Evolutionary conservation across 208 protist genomes (phyloP).

Genomic region (Strigomonas galati): DNA sequence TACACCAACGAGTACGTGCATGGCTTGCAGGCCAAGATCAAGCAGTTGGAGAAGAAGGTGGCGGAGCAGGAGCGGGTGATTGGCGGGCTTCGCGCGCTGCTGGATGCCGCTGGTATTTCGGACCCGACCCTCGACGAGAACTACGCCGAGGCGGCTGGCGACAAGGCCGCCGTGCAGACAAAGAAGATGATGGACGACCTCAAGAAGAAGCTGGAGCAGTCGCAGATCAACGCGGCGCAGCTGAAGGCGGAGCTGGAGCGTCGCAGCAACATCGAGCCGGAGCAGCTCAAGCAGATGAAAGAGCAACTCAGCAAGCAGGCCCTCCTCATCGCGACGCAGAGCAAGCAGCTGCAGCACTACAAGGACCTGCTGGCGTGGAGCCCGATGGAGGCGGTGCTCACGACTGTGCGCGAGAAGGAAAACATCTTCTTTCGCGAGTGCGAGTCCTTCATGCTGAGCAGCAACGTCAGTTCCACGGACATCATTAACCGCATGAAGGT

Average conservation of each 20-base stretch:
- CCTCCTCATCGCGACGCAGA: constrained; percentile 7
- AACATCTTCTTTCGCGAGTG: constrained; percentile 10
- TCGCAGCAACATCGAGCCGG: constrained; percentile 20
- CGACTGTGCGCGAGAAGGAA: constrained; percentile 14
- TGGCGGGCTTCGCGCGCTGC: constrained; percentile 38
- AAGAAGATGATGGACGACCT: constrained; percentile 25
- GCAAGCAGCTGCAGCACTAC: constrained; percentile 17
- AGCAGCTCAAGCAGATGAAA: constrained; percentile 29
- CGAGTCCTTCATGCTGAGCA: constrained; percentile 9
- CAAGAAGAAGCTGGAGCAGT: constrained; percentile 33
- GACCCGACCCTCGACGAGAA: constrained; percentile 34
- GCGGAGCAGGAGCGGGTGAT: constrained; percentile 56
- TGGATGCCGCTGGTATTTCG: constrained; percentile 38
- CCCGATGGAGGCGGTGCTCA: constrained; percentile 15
- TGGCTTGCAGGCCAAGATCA: constrained; percentile 32
- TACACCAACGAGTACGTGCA: constrained; percentile 71
- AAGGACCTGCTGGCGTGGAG: constrained; percentile 13
- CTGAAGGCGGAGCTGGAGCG: constrained; percentile 45
- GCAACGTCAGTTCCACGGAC: constrained; percentile 2
- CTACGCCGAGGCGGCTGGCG: constrained; percentile 13
- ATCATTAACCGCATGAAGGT: constrained; percentile 1
- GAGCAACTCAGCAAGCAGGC: constrained; percentile 23
- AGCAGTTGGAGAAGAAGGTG: constrained; percentile 45
- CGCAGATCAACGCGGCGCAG: constrained; percentile 32
- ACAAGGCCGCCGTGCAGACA: constrained; percentile 19